Evolutionary conservation across 805 yeast species (phyloP).

Genomic region (Candida awuae): DNA sequence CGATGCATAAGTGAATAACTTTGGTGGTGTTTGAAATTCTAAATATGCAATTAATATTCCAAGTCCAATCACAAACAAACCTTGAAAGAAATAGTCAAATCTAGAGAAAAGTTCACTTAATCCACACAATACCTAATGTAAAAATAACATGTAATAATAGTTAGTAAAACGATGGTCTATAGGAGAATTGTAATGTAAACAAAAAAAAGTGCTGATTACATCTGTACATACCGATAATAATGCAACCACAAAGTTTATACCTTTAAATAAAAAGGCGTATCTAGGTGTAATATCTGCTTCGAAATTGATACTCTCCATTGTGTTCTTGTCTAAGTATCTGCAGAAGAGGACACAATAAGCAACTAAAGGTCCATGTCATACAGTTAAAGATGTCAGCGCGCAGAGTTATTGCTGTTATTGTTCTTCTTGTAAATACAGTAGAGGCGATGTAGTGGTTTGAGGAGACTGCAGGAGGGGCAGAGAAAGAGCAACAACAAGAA

Average conservation of each 20-base stretch:
- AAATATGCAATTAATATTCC: slow-evolving; percentile 47
- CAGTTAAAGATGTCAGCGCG: too few relatives aligned
- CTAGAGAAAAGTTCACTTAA: slow-evolving; percentile 40
- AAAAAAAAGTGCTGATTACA: background rate
- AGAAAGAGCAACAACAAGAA: too few relatives aligned
- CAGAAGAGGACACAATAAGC: too few relatives aligned
- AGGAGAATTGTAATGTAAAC: background rate
- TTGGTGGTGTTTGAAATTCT: slow-evolving; percentile 43
- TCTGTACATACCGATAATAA: slow-evolving; percentile 38
- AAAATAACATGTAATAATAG: background rate
- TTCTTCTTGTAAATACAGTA: too few relatives aligned
- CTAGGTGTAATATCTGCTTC: slow-evolving; percentile 28
- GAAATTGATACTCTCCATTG: slow-evolving; percentile 34
- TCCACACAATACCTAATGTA: slow-evolving; percentile 43
- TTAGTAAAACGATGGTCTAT: background rate
- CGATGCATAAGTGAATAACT: slow-evolving; percentile 57
- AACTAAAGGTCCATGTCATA: too few relatives aligned
- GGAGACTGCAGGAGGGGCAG: too few relatives aligned
- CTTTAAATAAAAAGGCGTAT: slow-evolving; percentile 37
- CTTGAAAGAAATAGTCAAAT: slow-evolving; percentile 41
- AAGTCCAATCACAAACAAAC: slow-evolving; percentile 47
- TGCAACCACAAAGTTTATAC: slow-evolving; percentile 49
- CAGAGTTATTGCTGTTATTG: too few relatives aligned
- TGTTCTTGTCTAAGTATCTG: background rate
- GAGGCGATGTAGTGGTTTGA: too few relatives aligned